These are phyloP conservation scores for Sutorius australiensis DNA, from an alignment of 768 basidiomycete species.

Conservation along the genomic window DNA sequence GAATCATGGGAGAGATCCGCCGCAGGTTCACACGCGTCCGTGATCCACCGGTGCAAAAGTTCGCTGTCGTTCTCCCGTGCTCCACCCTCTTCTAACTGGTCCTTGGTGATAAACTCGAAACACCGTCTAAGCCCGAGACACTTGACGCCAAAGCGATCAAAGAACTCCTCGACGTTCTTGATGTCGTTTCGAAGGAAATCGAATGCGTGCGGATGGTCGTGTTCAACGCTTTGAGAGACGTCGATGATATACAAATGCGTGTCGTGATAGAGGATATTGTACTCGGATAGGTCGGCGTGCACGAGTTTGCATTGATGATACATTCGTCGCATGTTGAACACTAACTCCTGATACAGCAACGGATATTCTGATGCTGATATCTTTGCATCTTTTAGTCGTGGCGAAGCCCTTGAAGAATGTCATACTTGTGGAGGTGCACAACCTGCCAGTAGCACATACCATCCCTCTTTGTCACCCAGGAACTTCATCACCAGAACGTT, in stretches of 20 bases:
- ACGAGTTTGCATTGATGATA: constrained; percentile 91
- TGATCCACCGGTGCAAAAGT: constrained; percentile 47
- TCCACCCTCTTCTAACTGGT: constrained; percentile 36
- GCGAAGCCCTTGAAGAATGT: constrained; percentile 66
- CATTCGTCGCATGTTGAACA: constrained; percentile 77
- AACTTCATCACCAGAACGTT: constrained; percentile 97
- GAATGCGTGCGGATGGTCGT: constrained; percentile 94
- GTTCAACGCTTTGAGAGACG: constrained; percentile 97
- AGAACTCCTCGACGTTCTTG: constrained; percentile 91
- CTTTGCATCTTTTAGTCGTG: constrained; percentile 86
- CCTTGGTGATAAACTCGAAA: constrained; percentile 85
- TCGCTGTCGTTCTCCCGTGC: constrained; percentile 25
- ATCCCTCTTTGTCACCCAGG: constrained; percentile 75
- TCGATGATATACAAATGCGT: constrained; percentile 90
- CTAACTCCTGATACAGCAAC: constrained; percentile 70
- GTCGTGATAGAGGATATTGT: constrained; percentile 90
- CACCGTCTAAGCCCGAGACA: constrained; percentile 76
- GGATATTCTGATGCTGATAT: constrained; percentile 50
- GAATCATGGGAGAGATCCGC: constrained; percentile 10
- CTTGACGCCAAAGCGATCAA: constrained; percentile 66
- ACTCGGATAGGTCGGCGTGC: constrained; percentile 97
- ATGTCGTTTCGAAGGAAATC: constrained; percentile 94
- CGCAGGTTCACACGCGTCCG: constrained; percentile 30
- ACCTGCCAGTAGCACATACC: constrained; percentile 46
- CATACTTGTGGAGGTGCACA: constrained; percentile 1